Conservation (phyloP, 1,284 basidiomycete species). For the Waitea zeae region DNA sequence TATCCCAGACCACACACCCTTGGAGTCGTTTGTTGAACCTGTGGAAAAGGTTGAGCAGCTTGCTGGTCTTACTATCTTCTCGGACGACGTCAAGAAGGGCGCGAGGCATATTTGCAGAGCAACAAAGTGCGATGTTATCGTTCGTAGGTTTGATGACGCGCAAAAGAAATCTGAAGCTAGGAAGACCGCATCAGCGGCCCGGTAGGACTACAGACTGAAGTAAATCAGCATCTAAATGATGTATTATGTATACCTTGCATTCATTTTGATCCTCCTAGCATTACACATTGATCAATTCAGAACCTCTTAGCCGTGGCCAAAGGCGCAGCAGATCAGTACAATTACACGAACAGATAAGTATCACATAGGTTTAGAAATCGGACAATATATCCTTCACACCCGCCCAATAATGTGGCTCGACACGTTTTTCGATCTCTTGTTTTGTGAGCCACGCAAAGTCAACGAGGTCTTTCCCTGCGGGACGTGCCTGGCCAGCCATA, state of each 20-base stretch:
- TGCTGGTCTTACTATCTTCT: slow-evolving; percentile 81
- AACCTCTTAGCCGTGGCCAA: too few relatives aligned
- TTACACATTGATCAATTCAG: too few relatives aligned
- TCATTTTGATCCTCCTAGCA: too few relatives aligned
- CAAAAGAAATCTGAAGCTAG: slow-evolving; percentile 46
- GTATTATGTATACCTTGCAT: too few relatives aligned
- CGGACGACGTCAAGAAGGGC: slow-evolving; percentile 62
- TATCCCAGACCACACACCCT: slow-evolving; percentile 70
- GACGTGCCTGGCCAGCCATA: slow-evolving; percentile 56
- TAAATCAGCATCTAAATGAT: too few relatives aligned
- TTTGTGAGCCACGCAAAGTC: slow-evolving; percentile 88
- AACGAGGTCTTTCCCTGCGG: slow-evolving; percentile 29
- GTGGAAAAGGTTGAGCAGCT: slow-evolving; percentile 87
- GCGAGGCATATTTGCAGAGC: slow-evolving; percentile 81
- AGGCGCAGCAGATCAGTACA: too few relatives aligned
- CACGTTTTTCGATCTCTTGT: slow-evolving; percentile 59
- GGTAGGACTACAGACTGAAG: too few relatives aligned
- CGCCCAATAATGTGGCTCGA: slow-evolving; percentile 55
- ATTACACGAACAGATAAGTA: too few relatives aligned
- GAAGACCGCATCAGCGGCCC: slow-evolving; percentile 35
- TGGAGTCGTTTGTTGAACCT: slow-evolving; percentile 70
- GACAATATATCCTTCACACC: slow-evolving; percentile 68
- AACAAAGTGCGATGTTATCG: slow-evolving; percentile 71
- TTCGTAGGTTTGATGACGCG: slow-evolving; percentile 79
- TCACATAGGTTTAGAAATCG: too few relatives aligned